Base-by-base conservation (phyloP, 176 grass and related monocot genomes). In the Rhynchospora tenuis region DNA sequence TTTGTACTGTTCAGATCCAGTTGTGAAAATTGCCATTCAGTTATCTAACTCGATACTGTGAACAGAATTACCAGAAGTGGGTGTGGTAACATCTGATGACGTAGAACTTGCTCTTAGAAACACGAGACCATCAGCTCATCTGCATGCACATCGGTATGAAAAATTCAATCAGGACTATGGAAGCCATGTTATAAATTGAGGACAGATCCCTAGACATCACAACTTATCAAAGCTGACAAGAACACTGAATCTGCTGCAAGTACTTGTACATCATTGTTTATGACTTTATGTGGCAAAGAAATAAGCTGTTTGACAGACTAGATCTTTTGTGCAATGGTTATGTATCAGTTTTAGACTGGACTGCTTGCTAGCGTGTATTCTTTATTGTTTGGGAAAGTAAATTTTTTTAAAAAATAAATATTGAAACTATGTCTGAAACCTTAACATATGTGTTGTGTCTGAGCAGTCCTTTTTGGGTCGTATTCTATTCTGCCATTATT, bases 101-200 rank as follows among this genome's bases (percentile, higher is more conserved):
- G 74, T 88, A 13, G 84, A 94, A 38, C 78, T 94, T 80, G 95
- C 92, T 84, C 86, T 98, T 73, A 94, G 73, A 46, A 98, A 98
- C 86, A 94, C 92, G 65, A 85, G 95, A 64, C 92, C 92, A 0
- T 98, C 95, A 71, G 92, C 95, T 51, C 92, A 91, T 91, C 87
- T 98, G 80, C 90, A 98, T 86, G 92, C 90, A 68, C 92, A 93
- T 63, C 86, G 95, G 65, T 98, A 94, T n/a, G 86, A 93, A 33
- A 88, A 98, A 45, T 93, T 98, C 79, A 94, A 98, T 74, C 78
- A 91, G 79, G 95, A 98, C 86, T 98, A 98, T 83, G 95, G 95
- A 43, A 98, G 95, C 75, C 92, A 98, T 78, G 81, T 93, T 70
- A 74, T 90, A 48, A 74, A 80, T 50, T 94, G 83, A 88, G 83